Evolutionary conservation across 148 eudicot species (phyloP), one percentile per base, ranked within the genome.

Genomic region (Amaranthus hypochondriacus): DNA sequence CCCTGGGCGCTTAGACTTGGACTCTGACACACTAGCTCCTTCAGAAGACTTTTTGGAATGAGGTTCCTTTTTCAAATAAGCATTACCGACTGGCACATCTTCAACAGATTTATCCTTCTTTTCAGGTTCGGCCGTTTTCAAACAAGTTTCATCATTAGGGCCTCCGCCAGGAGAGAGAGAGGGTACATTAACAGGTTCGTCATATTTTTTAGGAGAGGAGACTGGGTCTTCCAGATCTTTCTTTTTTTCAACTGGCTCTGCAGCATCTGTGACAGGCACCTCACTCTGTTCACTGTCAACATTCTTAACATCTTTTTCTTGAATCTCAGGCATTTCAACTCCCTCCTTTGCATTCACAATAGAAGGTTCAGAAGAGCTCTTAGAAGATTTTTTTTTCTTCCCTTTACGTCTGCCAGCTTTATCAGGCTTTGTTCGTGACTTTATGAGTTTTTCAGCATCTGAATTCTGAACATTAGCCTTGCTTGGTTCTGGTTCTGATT

Each of bases 51-150:
- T 83, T 69, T 70, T 79, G 13, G 86, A 42, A 72, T 78, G 77
- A 58, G 73, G 50, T 75, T 75, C 82, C 68, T 85, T 83, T 42
- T 70, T 76, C 57, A 82, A 52, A 66, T 78, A 80, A 54, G 56
- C 70, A 51, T 83, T 81, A 53, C 71, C 72, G 65, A 78, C 78
- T 49, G 80, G 70, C 44, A 56, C 60, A 79, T 61, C 81, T 78
- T 86, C 89, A 60, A 74, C 75, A 52, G 56, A 56, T 62, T 77
- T 75, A 10, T 86, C 88, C 75, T 84, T 82, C 81, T 89, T 80
- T 55, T 53, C 66, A 46, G 5, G 73, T 66, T 69, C 80, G 77
- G 3, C 70, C 64, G 78, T 86, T 73, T 78, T 74, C 0, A 73
- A 28, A 58, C n/a, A 72, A 74, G 73, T 77, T 81, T 80, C 89